Evolutionary conservation across 768 basidiomycete species (phyloP).

Genomic region (Lactifluus echinatus): DNA sequence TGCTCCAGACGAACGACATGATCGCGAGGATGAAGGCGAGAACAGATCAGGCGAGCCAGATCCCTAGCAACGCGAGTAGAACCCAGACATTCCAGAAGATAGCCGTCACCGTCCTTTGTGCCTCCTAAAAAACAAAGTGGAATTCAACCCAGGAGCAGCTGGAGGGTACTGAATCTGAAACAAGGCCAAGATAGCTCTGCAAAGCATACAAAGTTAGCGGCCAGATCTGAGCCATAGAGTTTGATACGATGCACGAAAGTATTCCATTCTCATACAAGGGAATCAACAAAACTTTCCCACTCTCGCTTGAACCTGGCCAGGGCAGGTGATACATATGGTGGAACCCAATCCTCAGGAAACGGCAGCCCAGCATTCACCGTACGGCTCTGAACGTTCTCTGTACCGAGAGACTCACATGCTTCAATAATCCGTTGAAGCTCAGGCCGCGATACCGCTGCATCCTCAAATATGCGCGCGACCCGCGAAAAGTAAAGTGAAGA

Average conservation of each 20-base stretch:
- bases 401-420: constrained; percentile 19
- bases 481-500: constrained; percentile 75
- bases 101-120: constrained; percentile 39
- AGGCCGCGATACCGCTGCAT: constrained; percentile 67
- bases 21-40: constrained; percentile 55
- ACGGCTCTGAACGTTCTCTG: neutral
- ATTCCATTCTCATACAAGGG: constrained; percentile 69
- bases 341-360: constrained; percentile 32
- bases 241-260: neutral
- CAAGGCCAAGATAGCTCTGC: constrained; percentile 59
- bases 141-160: constrained; percentile 50
- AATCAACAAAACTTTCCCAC: constrained; percentile 68
- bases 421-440: constrained; percentile 46
- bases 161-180: constrained; percentile 49
- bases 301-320: constrained; percentile 52
- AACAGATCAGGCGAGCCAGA: constrained; percentile 74
- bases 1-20: constrained; percentile 59
- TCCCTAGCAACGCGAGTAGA: constrained; percentile 52
- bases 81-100: constrained; percentile 65
- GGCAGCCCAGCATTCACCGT: constrained; percentile 18
- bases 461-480: constrained; percentile 66
- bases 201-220: neutral
- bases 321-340: constrained; percentile 49
- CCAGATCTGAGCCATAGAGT: neutral
- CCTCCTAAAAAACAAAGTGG: constrained; percentile 49